A percentile compares a stretch with the other conserved stretches of the same genome.
These are phyloP conservation scores for Creolimax fragrantissima DNA, from an alignment of 78 protist genomes.

Conservation along the genomic window DNA sequence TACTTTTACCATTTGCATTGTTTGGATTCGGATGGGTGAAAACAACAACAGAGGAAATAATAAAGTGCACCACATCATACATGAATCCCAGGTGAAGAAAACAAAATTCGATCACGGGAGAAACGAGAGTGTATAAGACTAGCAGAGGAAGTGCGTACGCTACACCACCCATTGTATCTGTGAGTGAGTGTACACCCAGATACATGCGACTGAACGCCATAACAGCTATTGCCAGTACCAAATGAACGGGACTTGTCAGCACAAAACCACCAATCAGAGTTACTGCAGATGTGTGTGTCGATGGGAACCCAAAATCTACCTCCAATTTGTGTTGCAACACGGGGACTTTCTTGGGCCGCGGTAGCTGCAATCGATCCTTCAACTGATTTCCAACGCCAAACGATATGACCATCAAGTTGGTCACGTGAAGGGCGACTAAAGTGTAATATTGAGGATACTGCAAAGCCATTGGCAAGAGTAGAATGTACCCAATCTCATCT, in stretches of 20 bases:
- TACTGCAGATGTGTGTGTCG: background rate
- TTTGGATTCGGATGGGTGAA: background rate
- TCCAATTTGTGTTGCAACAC: background rate
- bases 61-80: background rate
- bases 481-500: background rate
- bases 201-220: background rate
- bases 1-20: background rate
- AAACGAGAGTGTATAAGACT: background rate
- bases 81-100: background rate
- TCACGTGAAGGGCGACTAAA: background rate
- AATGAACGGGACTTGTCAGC: background rate
- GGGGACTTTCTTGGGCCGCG: background rate
- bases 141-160: background rate
- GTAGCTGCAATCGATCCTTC: background rate
- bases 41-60: background rate
- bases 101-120: background rate
- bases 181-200: background rate
- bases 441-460: background rate
- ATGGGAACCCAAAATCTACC: background rate
- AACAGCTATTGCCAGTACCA: background rate
- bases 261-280: background rate
- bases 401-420: background rate
- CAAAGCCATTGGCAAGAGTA: background rate
- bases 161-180: background rate
- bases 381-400: background rate